These are phyloP conservation scores for Paragyromitra xinjiangensis DNA, from an alignment of 495 filamentous ascomycete species.

Conservation along the genomic window DNA sequence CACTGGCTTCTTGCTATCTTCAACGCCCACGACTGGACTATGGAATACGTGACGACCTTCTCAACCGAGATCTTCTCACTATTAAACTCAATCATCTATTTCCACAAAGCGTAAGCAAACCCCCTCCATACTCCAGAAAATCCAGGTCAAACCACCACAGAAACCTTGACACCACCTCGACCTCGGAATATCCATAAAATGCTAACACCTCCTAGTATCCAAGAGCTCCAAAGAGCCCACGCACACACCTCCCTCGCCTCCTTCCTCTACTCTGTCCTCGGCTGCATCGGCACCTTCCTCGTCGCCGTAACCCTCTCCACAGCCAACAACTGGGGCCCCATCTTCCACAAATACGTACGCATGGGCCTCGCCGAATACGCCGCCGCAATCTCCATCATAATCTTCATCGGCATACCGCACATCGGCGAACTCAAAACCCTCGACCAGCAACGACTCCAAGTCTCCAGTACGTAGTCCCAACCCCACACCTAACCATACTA, in stretches of 20 bases:
- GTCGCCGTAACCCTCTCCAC: constrained; percentile 72
- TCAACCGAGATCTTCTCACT: constrained; percentile 76
- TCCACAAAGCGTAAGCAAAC: constrained; percentile 68
- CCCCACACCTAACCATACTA: constrained; percentile 66
- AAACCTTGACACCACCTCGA: background rate
- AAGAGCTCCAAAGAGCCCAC: constrained; percentile 72
- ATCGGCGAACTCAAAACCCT: constrained; percentile 70
- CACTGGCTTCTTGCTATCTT: constrained; percentile 74
- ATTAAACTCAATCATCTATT: constrained; percentile 77
- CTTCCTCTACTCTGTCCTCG: constrained; percentile 76
- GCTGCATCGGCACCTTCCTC: constrained; percentile 75
- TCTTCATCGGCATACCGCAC: constrained; percentile 73
- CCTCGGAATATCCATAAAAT: background rate
- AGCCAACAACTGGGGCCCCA: constrained; percentile 70
- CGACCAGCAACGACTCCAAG: constrained; percentile 70
- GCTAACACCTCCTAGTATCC: constrained; percentile 58
- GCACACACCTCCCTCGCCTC: constrained; percentile 69
- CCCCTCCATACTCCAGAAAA: background rate
- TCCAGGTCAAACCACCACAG: background rate
- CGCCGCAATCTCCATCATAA: constrained; percentile 74
- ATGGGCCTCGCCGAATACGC: constrained; percentile 74
- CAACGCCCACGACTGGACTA: constrained; percentile 80
- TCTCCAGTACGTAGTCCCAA: constrained; percentile 61
- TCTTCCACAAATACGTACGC: constrained; percentile 73
- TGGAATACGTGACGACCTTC: constrained; percentile 79